A percentile compares a stretch with the other conserved stretches of the same genome.
Evolutionary conservation across 345 rosid species (phyloP).

Genomic region (Erodium maritimum): DNA sequence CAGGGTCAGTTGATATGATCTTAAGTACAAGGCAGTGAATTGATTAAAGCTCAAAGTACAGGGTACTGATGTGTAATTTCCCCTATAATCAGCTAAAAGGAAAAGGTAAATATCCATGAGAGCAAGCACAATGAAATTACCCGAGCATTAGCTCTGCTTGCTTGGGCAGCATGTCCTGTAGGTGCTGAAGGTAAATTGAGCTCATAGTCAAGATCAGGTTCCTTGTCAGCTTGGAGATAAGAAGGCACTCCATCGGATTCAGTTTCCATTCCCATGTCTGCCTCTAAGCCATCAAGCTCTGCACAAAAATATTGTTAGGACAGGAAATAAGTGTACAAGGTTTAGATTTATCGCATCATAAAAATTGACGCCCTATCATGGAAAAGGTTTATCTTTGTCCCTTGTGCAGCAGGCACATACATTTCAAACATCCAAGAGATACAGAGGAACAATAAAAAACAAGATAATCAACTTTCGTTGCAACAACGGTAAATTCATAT

Average conservation of each 20-base stretch:
- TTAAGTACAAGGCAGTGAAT: no score
- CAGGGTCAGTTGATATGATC: no score
- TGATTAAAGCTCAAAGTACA: no score
- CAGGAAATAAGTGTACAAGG: background rate
- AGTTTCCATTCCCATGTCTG: conserved; percentile 73
- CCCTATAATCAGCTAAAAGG: no score
- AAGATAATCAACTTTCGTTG: background rate
- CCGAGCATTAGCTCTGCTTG: conserved; percentile 43
- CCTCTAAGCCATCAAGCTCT: conserved; percentile 86
- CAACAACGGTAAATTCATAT: background rate
- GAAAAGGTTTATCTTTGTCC: background rate
- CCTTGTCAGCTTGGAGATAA: conserved; percentile 72
- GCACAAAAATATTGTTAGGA: conserved; percentile 10
- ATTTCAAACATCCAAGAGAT: background rate
- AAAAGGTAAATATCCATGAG: background rate
- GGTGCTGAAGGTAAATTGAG: conserved; percentile 72
- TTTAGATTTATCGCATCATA: background rate
- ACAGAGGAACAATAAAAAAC: background rate
- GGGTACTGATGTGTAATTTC: no score
- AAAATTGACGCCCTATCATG: background rate
- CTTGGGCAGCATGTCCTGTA: conserved; percentile 31
- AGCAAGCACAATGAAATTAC: conserved; percentile 18
- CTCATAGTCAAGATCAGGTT: conserved; percentile 49
- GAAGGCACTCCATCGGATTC: conserved; percentile 75
- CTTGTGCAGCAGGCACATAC: background rate